These are phyloP conservation scores for Sungouiozyma intestinalis DNA, from an alignment of 805 yeast genomes.

Conservation along the genomic window DNA sequence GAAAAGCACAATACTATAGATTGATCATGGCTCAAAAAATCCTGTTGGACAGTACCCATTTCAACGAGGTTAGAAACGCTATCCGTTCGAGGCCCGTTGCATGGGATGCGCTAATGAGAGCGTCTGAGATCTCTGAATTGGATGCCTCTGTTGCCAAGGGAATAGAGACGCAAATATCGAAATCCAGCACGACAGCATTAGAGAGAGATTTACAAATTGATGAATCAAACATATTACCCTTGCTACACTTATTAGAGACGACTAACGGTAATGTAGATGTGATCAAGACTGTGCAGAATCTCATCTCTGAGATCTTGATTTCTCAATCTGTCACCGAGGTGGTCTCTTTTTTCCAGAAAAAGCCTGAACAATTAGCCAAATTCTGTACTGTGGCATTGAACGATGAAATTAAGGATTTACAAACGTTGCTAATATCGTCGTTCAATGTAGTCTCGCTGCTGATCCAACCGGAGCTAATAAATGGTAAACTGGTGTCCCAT, in stretches of 20 bases:
- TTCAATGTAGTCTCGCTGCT: constrained; percentile 26
- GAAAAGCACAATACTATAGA: neutral
- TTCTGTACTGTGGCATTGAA: constrained; percentile 18
- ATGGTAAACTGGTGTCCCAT: constrained; percentile 12
- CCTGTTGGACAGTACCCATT: constrained; percentile 51
- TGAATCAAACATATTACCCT: constrained; percentile 10
- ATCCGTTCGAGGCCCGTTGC: constrained; percentile 76
- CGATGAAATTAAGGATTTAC: constrained; percentile 17
- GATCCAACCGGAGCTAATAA: constrained; percentile 16
- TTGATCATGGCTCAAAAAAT: constrained; percentile 9
- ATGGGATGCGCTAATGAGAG: constrained; percentile 84
- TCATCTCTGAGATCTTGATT: constrained; percentile 24
- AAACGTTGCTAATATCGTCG: constrained; percentile 23
- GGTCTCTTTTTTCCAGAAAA: constrained; percentile 14
- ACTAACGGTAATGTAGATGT: constrained; percentile 15
- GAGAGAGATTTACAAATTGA: constrained; percentile 5
- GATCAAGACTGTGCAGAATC: constrained; percentile 23
- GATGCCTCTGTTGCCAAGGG: constrained; percentile 45
- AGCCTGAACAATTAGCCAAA: constrained; percentile 14
- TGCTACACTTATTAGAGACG: constrained; percentile 22
- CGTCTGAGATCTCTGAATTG: constrained; percentile 51
- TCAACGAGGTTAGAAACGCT: constrained; percentile 53
- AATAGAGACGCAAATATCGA: constrained; percentile 17
- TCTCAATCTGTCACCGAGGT: constrained; percentile 7
- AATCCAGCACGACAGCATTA: neutral